Conservation (phyloP, 495 filamentous ascomycete genomes). For the Penicillium samsonianum region DNA sequence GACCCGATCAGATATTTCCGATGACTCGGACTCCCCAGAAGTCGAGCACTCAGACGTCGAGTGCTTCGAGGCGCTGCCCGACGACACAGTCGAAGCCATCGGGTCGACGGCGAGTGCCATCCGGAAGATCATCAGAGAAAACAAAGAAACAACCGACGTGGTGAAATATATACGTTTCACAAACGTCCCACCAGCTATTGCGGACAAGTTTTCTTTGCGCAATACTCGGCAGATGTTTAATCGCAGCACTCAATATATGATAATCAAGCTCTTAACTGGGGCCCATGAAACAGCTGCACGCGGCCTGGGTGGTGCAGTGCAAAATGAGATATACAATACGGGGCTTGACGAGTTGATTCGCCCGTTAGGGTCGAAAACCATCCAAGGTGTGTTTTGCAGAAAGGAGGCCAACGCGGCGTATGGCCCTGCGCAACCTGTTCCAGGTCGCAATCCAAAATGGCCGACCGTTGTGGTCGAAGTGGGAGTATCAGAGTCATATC, state of each 20-base stretch:
- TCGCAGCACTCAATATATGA: not conserved
- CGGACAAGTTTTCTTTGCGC: not conserved
- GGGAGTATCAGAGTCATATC: not conserved
- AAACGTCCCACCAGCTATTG: not conserved
- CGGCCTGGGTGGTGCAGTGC: not conserved
- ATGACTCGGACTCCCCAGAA: not conserved
- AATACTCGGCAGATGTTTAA: not conserved
- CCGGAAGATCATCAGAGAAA: not conserved
- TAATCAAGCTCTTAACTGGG: not conserved
- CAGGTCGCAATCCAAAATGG: not conserved
- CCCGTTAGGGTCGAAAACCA: not conserved
- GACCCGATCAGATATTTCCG: not conserved
- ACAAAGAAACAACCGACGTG: not conserved
- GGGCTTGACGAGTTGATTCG: not conserved
- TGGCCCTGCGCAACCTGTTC: not conserved
- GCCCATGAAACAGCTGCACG: not conserved
- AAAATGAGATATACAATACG: not conserved
- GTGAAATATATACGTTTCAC: conserved; percentile 1
- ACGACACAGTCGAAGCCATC: not conserved
- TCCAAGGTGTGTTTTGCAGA: not conserved
- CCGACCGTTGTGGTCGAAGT: conserved; percentile 2
- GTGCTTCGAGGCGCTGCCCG: not conserved
- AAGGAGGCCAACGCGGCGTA: not conserved
- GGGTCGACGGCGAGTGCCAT: not conserved
- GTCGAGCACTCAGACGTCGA: not conserved